Evolutionary conservation across 768 basidiomycete genomes (phyloP), one percentile per base, ranked within the genome.

Genomic region (Cystofilobasidium macerans): DNA sequence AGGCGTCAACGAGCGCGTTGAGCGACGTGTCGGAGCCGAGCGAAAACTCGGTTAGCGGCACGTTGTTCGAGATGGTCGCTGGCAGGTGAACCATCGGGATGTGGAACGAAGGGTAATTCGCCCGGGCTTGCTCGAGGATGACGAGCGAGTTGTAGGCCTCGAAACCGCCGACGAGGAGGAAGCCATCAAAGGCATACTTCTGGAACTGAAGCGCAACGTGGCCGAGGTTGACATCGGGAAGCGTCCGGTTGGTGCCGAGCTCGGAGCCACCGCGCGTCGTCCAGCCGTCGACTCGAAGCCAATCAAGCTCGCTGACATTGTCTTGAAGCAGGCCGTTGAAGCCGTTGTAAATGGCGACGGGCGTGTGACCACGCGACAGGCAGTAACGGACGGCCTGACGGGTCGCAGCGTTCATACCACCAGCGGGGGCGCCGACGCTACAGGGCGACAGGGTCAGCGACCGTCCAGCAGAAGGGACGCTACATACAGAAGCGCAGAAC

Each of bases 361-460:
- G 86, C 30, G 81, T 87, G 75, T 99, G 95, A 8, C 95, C 94
- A 74, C 91, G 88, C 62, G 84, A 83, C 69, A 91, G 78, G 75
- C 92, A 97, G 78, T 91, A 97, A 14, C 95, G 86, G 26, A 88
- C 91, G 8, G 89, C 91, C 32, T 92, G 86, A 47, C 94, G 87
- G 0, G 91, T 95, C 0, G 94, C 95, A 1, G 95, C 93, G 74
- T 98, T 98, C 90, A 98, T 97, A 12, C 95, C 95, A 54, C 94
- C 94, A 2, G 95, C 95, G 6, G 95, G 94, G 0, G 95, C 95
- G 59, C 95, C 94, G 73, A 92, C 85, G 73, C 92, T 94, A 70
- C 47, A 24, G 2, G 38, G 26, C 28, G 54, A 57, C 16, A 35
- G 32, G 47, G 40, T 30, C 35, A 58, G 24, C 28, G n/a, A n/a